phyloP scores from a whole-genome alignment of 2,329 filamentous ascomycete species.

The Trichoderma brevicompactum region DNA sequence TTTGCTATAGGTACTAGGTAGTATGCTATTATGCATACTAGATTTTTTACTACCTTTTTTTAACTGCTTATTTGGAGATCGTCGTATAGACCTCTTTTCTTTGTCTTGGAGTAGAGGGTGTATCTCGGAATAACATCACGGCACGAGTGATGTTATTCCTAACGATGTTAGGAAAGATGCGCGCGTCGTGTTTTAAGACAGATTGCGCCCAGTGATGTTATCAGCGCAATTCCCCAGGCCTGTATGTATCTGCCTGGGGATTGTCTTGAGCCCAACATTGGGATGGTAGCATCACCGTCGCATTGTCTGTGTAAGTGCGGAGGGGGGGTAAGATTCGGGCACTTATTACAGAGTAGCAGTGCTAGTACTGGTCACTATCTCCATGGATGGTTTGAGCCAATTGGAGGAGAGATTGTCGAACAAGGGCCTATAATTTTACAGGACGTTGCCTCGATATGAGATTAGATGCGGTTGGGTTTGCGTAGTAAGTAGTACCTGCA shows the following conservation, averaged over 20 bases:
- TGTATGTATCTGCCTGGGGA: too few relatives aligned
- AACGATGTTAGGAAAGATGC: background rate
- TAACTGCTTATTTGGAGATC: too few relatives aligned
- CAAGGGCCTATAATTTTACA: conserved; percentile 5
- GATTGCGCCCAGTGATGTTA: too few relatives aligned
- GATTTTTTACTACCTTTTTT: too few relatives aligned
- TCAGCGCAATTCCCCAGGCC: background rate
- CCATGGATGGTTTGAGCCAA: background rate
- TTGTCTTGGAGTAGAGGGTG: too few relatives aligned
- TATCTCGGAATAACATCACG: too few relatives aligned
- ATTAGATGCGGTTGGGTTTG: conserved; percentile 13
- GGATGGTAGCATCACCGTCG: background rate
- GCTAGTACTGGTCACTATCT: conserved; percentile 1
- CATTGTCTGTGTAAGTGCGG: background rate
- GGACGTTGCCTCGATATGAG: conserved; percentile 3
- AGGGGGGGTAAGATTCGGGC: background rate
- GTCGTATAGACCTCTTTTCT: too few relatives aligned
- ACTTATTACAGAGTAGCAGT: conserved; percentile 5
- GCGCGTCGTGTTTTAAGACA: conserved; percentile 1
- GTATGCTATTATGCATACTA: background rate
- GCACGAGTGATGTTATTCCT: background rate
- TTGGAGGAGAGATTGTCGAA: background rate
- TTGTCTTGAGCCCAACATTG: background rate
- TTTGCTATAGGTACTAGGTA: background rate
- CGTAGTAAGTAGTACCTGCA: background rate